Evolutionary conservation across 176 grass and related monocot genomes (phyloP).

Genomic region (Microstegium vimineum): DNA sequence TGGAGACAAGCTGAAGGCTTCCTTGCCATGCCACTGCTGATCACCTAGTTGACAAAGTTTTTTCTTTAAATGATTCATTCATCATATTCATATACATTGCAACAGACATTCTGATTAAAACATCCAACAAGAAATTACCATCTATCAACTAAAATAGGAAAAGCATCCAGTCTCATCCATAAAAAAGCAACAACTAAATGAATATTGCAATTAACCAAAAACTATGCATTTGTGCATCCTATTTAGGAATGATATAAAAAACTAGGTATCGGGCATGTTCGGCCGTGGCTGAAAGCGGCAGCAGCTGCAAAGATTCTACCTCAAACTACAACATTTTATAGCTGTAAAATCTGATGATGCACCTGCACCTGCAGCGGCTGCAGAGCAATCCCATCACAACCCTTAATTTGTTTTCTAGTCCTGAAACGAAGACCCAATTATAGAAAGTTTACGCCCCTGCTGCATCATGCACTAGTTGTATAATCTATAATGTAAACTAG

Average conservation of each 20-base stretch:
- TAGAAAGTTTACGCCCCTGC: neutral
- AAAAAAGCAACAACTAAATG: neutral
- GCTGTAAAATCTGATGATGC: too few species aligned
- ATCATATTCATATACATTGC: neutral
- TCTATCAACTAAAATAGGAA: neutral
- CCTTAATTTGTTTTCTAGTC: neutral
- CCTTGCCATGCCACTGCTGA: constrained; percentile 43
- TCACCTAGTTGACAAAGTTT: neutral
- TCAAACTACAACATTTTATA: too few species aligned
- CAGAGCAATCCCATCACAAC: neutral
- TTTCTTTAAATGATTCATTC: neutral
- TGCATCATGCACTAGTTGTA: neutral
- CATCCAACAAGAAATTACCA: neutral
- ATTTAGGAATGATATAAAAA: neutral
- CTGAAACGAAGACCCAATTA: neutral
- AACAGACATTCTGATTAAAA: neutral
- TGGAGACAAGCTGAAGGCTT: neutral
- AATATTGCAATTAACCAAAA: constrained; percentile 1
- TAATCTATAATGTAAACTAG: neutral
- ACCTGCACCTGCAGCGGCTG: too few species aligned
- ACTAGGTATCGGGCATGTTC: neutral
- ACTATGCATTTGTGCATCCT: neutral
- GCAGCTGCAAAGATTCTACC: too few species aligned
- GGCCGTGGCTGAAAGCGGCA: too few species aligned
- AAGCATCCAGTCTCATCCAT: neutral